A percentile compares a stretch with the other conserved stretches of the same genome.
phyloP scores from a whole-genome alignment of 164 flowering plant genomes.

The Malania oleifera region DNA sequence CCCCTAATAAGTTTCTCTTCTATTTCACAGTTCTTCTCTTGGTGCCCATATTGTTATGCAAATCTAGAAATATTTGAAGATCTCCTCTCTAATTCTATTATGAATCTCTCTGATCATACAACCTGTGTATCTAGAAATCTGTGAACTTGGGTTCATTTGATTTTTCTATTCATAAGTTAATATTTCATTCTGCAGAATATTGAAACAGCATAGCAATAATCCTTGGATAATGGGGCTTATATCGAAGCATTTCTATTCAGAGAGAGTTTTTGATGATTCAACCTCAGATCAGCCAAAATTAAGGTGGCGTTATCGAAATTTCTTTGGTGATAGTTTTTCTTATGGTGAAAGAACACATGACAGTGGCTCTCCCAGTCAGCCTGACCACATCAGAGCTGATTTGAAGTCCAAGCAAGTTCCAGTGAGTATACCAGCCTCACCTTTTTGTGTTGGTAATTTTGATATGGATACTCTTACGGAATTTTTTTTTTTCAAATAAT shows the following conservation, averaged over 20 bases:
- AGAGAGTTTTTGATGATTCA: slow-evolving; percentile 61
- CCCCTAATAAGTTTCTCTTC: too few species aligned
- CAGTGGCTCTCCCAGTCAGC: slow-evolving; percentile 8
- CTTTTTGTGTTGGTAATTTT: not conserved
- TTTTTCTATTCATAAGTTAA: not conserved
- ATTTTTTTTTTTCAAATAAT: not conserved
- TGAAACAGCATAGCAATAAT: slow-evolving; percentile 42
- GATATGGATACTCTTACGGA: not conserved
- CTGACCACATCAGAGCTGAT: slow-evolving; percentile 15
- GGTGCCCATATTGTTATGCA: too few species aligned
- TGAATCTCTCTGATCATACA: not conserved
- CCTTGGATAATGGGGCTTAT: slow-evolving; percentile 38
- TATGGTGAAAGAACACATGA: slow-evolving; percentile 22
- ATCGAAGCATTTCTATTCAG: slow-evolving; percentile 55
- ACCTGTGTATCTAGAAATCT: not conserved
- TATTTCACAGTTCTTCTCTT: too few species aligned
- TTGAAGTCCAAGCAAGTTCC: slow-evolving; percentile 23
- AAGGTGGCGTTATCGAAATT: slow-evolving; percentile 56
- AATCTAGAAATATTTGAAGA: too few species aligned
- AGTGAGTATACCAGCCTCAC: slow-evolving; percentile 23
- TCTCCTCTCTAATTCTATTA: too few species aligned
- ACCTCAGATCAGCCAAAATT: slow-evolving; percentile 32
- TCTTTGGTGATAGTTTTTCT: slow-evolving; percentile 29
- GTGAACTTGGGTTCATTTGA: not conserved
- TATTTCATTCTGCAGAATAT: slow-evolving; percentile 38